phyloP scores from a whole-genome alignment of 2,329 filamentous ascomycete genomes.

The Pestalotiopsis sp. region DNA sequence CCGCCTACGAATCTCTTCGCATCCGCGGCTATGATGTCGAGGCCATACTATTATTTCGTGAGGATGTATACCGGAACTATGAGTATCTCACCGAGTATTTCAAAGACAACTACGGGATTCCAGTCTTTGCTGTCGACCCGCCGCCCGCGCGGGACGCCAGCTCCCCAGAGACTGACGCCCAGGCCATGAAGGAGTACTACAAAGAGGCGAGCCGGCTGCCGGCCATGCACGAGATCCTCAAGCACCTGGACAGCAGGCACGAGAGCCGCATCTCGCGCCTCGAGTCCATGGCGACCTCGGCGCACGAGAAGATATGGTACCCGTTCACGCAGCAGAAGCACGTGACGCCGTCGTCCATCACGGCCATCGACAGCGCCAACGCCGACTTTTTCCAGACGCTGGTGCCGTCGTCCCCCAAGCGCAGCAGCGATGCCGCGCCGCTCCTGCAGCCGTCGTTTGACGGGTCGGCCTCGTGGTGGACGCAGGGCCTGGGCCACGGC shows the following conservation, averaged over 20 bases:
- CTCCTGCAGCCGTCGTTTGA: constrained; percentile 72
- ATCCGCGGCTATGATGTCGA: constrained; percentile 80
- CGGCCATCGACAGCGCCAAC: constrained; percentile 78
- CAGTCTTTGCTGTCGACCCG: constrained; percentile 56
- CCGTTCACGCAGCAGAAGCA: constrained; percentile 82
- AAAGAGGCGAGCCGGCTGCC: constrained; percentile 40
- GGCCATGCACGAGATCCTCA: constrained; percentile 47
- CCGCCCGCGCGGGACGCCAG: constrained; percentile 56
- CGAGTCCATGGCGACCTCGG: constrained; percentile 62
- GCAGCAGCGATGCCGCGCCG: neutral
- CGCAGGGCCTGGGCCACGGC: constrained; percentile 81
- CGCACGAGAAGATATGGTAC: constrained; percentile 75
- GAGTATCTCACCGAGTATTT: constrained; percentile 71
- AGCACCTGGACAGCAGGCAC: constrained; percentile 56
- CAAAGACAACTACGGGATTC: constrained; percentile 55
- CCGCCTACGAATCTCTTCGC: constrained; percentile 76
- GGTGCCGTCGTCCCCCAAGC: neutral
- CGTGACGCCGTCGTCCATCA: constrained; percentile 63
- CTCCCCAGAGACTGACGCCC: constrained; percentile 46
- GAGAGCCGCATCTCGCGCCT: constrained; percentile 58
- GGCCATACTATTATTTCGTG: constrained; percentile 68
- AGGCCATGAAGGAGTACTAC: constrained; percentile 69
- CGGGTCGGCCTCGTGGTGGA: constrained; percentile 90
- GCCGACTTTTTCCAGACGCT: constrained; percentile 76
- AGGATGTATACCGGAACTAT: constrained; percentile 68